A percentile compares a stretch with the other conserved stretches of the same genome.
Evolutionary conservation across 108 stramenopile genomes (phyloP).

Genomic region (Nitzschia inconspicua): DNA sequence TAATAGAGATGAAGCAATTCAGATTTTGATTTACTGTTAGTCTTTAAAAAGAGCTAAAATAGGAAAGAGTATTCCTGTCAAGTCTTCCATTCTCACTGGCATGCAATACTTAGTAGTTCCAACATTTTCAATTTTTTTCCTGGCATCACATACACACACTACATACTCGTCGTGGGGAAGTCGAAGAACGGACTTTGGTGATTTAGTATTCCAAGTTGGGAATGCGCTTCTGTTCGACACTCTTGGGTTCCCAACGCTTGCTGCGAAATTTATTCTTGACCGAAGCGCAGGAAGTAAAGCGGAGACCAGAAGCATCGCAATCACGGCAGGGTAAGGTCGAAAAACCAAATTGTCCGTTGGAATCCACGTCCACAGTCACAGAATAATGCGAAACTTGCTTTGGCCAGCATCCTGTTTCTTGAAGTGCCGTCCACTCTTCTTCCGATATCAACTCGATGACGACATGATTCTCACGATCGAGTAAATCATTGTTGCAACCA

Average conservation of each 20-base stretch:
- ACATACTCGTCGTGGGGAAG: no score
- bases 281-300: conserved; percentile 17
- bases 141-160: no score
- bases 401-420: conserved; percentile 55
- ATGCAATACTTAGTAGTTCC: no score
- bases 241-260: conserved; percentile 24
- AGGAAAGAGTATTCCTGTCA: no score
- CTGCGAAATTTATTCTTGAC: conserved; percentile 20
- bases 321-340: conserved; percentile 66
- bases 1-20: no score
- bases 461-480: conserved; percentile 78
- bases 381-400: conserved; percentile 22
- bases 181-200: no score
- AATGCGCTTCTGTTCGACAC: conserved; percentile 15
- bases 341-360: conserved; percentile 36
- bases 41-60: no score
- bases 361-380: conserved; percentile 12
- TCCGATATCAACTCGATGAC: conserved; percentile 79
- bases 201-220: conserved; percentile 22
- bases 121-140: no score
- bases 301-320: conserved; percentile 57
- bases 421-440: conserved; percentile 62
- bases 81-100: no score
- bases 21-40: no score
- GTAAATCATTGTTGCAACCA: conserved; percentile 46